Evolutionary conservation across 2,329 filamentous ascomycete species (phyloP).

Genomic region (Talaromyces pinophilus): DNA sequence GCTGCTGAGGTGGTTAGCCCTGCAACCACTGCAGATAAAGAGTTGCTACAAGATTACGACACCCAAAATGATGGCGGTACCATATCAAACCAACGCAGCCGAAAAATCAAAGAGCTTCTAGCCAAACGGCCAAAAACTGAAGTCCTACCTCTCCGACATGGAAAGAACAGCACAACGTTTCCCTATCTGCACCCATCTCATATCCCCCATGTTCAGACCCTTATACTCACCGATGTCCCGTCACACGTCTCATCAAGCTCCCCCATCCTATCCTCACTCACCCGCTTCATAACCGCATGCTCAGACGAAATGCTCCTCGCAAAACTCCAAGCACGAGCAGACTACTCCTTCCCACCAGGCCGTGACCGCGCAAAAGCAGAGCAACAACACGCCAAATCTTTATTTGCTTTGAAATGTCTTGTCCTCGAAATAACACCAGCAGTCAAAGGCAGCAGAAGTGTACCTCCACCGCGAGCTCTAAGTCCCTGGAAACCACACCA

Average conservation of each 20-base stretch:
- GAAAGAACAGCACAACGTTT: conserved; percentile 28
- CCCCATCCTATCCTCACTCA: conserved; percentile 48
- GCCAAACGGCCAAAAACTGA: conserved; percentile 39
- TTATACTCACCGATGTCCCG: conserved; percentile 61
- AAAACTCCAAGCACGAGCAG: conserved; percentile 54
- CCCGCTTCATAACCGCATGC: conserved; percentile 58
- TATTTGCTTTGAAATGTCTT: conserved; percentile 59
- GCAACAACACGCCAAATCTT: conserved; percentile 50
- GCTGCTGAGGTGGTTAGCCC: conserved; percentile 49
- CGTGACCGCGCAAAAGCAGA: conserved; percentile 52
- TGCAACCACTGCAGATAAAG: background rate
- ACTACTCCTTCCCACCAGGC: conserved; percentile 62
- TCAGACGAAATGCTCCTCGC: conserved; percentile 58
- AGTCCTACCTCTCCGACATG: conserved; percentile 32
- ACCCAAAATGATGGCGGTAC: background rate
- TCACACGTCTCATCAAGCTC: conserved; percentile 45
- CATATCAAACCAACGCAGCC: conserved; percentile 31
- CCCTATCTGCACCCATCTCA: conserved; percentile 56
- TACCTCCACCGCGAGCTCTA: conserved; percentile 22
- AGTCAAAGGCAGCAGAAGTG: conserved; percentile 23
- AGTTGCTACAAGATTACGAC: background rate
- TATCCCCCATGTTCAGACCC: conserved; percentile 55
- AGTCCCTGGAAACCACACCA: conserved; percentile 45
- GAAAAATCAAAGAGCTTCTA: conserved; percentile 42
- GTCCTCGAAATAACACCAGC: conserved; percentile 56